A percentile compares a stretch with the other conserved stretches of the same genome.
These are phyloP conservation scores for Mycena pura DNA, from an alignment of 768 basidiomycete species.

Conservation along the genomic window DNA sequence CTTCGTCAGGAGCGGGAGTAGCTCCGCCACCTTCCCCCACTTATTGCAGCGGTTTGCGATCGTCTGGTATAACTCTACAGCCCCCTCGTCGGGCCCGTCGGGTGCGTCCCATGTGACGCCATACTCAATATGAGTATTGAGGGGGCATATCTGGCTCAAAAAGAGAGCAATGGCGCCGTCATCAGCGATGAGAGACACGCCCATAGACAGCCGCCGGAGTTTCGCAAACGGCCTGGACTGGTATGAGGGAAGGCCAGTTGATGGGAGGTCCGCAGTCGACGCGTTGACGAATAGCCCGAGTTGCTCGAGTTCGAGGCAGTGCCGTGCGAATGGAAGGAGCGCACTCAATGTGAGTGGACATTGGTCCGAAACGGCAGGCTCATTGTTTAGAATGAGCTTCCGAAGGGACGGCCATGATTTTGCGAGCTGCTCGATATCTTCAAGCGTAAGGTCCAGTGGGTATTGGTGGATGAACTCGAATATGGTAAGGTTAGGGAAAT, in stretches of 20 bases:
- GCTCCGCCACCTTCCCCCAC: conserved; percentile 51
- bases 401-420: conserved; percentile 52
- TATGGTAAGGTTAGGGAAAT: conserved; percentile 31
- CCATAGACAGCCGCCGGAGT: conserved; percentile 51
- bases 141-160: conserved; percentile 58
- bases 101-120: conserved; percentile 62
- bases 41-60: conserved; percentile 33
- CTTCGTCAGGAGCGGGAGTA: conserved; percentile 52
- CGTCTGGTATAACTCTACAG: conserved; percentile 3
- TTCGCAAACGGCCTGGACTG: conserved; percentile 34
- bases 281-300: conserved; percentile 52
- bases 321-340: conserved; percentile 47
- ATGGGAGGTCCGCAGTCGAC: conserved; percentile 22
- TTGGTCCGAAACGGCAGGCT: conserved; percentile 44
- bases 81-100: background rate
- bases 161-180: conserved; percentile 55
- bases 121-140: conserved; percentile 46
- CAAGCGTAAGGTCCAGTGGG: conserved; percentile 45
- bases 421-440: conserved; percentile 55
- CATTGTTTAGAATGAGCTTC: conserved; percentile 52
- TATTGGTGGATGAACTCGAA: conserved; percentile 48
- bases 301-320: conserved; percentile 46
- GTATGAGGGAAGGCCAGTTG: conserved; percentile 13
- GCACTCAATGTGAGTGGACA: conserved; percentile 45
- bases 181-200: conserved; percentile 54